Percentiles rank a stretch among this genome's conserved stretches.
Evolutionary conservation across 768 basidiomycete species (phyloP).

Genomic region (Amanita pallidorosea): DNA sequence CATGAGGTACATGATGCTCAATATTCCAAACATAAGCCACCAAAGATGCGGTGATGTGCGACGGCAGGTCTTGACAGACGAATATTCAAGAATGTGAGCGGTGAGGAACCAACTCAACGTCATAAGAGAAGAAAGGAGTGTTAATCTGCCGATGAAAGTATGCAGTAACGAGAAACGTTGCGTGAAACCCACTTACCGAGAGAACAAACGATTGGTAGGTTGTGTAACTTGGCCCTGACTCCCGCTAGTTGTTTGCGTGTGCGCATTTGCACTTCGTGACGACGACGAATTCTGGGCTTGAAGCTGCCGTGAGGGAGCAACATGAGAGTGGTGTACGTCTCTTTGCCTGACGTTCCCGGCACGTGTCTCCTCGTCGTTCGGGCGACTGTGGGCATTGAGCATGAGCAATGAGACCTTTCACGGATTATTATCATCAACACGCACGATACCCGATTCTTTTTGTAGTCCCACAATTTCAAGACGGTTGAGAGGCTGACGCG

Average conservation of each 20-base stretch:
- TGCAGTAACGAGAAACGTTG: not conserved
- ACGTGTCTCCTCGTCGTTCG: constrained; percentile 1
- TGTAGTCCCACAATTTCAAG: constrained; percentile 41
- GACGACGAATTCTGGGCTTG: not conserved
- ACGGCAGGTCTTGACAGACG: constrained; percentile 65
- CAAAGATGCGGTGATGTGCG: constrained; percentile 69
- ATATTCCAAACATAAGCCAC: constrained; percentile 78
- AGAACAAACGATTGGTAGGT: constrained; percentile 17
- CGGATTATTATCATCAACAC: constrained; percentile 10
- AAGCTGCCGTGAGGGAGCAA: not conserved
- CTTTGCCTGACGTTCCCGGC: not conserved
- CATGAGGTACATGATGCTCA: constrained; percentile 73
- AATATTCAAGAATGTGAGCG: constrained; percentile 72
- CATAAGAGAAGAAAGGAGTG: constrained; percentile 54
- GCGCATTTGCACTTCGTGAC: not conserved
- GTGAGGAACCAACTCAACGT: constrained; percentile 79
- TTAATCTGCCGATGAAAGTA: constrained; percentile 29
- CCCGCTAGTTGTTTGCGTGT: not conserved
- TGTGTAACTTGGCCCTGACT: not conserved
- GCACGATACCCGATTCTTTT: constrained; percentile 18
- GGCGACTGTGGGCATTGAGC: not conserved
- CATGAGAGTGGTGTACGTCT: not conserved
- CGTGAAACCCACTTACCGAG: constrained; percentile 22
- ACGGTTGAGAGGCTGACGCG: constrained; percentile 31
- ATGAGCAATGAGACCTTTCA: not conserved